phyloP scores from a whole-genome alignment of 257 asterid genomes.

The Solanum gandarillasii region DNA sequence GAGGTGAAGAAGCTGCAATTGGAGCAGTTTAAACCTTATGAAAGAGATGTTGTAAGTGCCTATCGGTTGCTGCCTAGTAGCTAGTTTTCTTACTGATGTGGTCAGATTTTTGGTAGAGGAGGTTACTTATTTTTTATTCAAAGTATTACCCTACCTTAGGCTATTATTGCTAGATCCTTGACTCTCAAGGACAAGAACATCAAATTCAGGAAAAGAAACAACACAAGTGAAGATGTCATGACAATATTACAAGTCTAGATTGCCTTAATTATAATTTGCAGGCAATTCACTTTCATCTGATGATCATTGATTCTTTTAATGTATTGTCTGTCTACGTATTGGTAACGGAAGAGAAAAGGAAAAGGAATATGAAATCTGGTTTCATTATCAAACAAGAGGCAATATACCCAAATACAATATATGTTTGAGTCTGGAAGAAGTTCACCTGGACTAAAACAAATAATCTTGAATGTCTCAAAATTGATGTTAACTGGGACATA shows the following conservation, averaged over 20 bases:
- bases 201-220: background rate
- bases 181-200: background rate
- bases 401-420: background rate
- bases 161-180: background rate
- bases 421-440: background rate
- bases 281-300: background rate
- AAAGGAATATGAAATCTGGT: background rate
- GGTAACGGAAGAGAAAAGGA: background rate
- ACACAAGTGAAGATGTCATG: background rate
- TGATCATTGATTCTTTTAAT: background rate
- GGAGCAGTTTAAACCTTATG: conserved; percentile 21
- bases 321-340: background rate
- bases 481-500: background rate
- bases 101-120: background rate
- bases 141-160: background rate
- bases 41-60: conserved; percentile 62
- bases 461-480: background rate
- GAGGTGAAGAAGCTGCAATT: too few species aligned
- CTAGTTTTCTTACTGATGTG: background rate
- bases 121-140: background rate
- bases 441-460: background rate
- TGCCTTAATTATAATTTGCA: background rate
- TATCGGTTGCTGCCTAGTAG: conserved; percentile 26
- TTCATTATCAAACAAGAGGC: background rate
- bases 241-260: background rate